A percentile compares a stretch with the other conserved stretches of the same genome.
Evolutionary conservation across 192 early-diverging fungal genomes (phyloP).

Genomic region (Coemansia sp.): DNA sequence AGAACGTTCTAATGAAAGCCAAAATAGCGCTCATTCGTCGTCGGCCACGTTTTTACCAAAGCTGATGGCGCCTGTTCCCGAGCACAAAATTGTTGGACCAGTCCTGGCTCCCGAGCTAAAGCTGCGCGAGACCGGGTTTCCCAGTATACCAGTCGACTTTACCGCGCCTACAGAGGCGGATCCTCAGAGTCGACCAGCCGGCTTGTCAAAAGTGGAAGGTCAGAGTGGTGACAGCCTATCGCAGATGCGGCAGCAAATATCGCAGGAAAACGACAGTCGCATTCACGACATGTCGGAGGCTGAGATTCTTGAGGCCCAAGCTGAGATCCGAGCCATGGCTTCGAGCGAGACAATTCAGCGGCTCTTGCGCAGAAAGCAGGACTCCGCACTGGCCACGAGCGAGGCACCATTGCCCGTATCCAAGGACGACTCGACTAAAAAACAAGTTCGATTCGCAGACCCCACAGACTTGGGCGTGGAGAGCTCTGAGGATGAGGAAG

Average conservation of each 20-base stretch:
- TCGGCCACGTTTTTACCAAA: constrained; percentile 55
- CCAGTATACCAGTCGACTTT: constrained; percentile 31
- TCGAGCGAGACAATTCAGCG: constrained; percentile 69
- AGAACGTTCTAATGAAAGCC: neutral
- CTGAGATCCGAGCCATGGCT: constrained; percentile 67
- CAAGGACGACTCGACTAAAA: neutral
- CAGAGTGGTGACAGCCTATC: neutral
- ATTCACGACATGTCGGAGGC: constrained; percentile 73
- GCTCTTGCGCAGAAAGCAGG: constrained; percentile 49
- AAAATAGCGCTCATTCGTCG: neutral
- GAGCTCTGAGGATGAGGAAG: neutral
- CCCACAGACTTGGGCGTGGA: constrained; percentile 13
- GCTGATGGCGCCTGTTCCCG: constrained; percentile 53
- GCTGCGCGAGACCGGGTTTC: constrained; percentile 34
- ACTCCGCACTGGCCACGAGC: neutral
- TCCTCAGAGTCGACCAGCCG: neutral
- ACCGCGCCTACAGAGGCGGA: neutral
- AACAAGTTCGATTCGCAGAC: constrained; percentile 41
- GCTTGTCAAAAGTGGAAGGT: neutral
- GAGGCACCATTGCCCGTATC: neutral
- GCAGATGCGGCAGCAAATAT: constrained; percentile 29
- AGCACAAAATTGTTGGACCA: constrained; percentile 23
- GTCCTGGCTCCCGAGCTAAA: constrained; percentile 23
- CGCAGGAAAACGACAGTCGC: constrained; percentile 59
- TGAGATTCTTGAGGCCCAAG: constrained; percentile 72